A percentile compares a stretch with the other conserved stretches of the same genome.
phyloP scores from a whole-genome alignment of 768 basidiomycete species.

The Kwoniella heveanensis region DNA sequence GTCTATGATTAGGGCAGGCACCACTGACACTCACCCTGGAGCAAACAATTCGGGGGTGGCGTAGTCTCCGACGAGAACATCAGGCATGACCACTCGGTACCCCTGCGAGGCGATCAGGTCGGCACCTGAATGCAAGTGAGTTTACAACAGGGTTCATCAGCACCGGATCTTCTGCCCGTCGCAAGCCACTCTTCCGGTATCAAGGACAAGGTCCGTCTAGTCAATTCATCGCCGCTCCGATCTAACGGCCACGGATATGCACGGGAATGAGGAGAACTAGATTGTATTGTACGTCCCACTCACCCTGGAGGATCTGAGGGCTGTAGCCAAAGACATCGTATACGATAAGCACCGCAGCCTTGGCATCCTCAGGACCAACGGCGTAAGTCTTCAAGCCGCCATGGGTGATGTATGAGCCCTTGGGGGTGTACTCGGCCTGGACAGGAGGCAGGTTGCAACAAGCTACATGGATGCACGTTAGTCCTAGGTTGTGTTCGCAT shows the following conservation, averaged over 20 bases:
- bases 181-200: too few species aligned
- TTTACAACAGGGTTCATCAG: too few species aligned
- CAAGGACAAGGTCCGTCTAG: too few species aligned
- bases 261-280: too few species aligned
- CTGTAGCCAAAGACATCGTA: slow-evolving; percentile 51
- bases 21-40: slow-evolving; percentile 53
- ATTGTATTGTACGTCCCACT: slow-evolving; percentile 1
- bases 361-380: slow-evolving; percentile 38
- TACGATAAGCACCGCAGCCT: slow-evolving; percentile 42
- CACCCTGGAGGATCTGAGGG: slow-evolving; percentile 52
- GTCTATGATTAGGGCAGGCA: too few species aligned
- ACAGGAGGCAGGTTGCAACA: slow-evolving; percentile 48
- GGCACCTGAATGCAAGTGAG: too few species aligned
- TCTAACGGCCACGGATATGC: too few species aligned
- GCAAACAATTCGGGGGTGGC: slow-evolving; percentile 62
- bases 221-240: too few species aligned
- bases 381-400: slow-evolving; percentile 49
- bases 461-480: too few species aligned
- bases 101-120: slow-evolving; percentile 66
- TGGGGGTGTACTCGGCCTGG: slow-evolving; percentile 44
- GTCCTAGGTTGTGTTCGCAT: neutral
- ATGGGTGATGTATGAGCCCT: slow-evolving; percentile 34
- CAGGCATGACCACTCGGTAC: slow-evolving; percentile 67
- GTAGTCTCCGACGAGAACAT: slow-evolving; percentile 64
- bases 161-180: too few species aligned